Evolutionary conservation across 2,329 filamentous ascomycete species (phyloP).

Genomic region (Fusarium oligoseptatum): DNA sequence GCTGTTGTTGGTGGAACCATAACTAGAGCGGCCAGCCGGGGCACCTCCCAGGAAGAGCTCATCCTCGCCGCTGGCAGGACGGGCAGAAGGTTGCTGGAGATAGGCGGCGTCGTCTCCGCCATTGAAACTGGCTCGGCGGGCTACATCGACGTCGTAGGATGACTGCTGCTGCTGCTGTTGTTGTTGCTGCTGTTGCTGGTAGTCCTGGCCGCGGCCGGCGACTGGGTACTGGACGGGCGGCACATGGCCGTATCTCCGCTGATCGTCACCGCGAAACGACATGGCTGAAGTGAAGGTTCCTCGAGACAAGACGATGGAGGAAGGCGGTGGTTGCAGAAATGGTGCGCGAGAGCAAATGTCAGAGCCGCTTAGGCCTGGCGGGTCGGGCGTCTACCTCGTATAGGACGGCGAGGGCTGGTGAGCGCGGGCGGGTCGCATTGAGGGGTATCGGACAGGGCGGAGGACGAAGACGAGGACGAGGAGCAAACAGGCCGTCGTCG

Average conservation of each 20-base stretch:
- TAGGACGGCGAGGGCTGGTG: slow-evolving; percentile 41
- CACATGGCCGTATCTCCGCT: slow-evolving; percentile 75
- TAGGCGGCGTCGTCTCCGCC: slow-evolving; percentile 78
- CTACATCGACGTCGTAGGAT: slow-evolving; percentile 50
- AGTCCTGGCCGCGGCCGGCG: slow-evolving; percentile 53
- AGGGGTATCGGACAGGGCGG: slow-evolving; percentile 36
- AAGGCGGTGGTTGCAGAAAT: slow-evolving; percentile 21
- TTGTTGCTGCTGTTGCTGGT: slow-evolving; percentile 51
- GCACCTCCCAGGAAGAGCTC: slow-evolving; percentile 74
- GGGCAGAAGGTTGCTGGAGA: slow-evolving; percentile 53
- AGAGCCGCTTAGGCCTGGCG: slow-evolving; percentile 42
- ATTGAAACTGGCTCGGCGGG: slow-evolving; percentile 79
- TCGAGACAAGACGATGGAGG: slow-evolving; percentile 8
- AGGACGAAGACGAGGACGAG: slow-evolving; percentile 15
- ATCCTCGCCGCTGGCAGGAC: slow-evolving; percentile 56
- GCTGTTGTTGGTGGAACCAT: slow-evolving; percentile 60
- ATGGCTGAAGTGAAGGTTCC: slow-evolving; percentile 54
- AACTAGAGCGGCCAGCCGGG: slow-evolving; percentile 49
- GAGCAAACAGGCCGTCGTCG: slow-evolving; percentile 6
- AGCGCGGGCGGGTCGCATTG: slow-evolving; percentile 44
- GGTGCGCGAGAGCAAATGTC: slow-evolving; percentile 30
- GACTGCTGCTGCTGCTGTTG: slow-evolving; percentile 51
- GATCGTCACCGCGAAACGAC: slow-evolving; percentile 74
- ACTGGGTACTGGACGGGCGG: slow-evolving; percentile 75
- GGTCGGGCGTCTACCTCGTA: slow-evolving; percentile 44